Evolutionary conservation across 176 grass and related monocot species (phyloP).

Genomic region (Cymbopogon citratus): DNA sequence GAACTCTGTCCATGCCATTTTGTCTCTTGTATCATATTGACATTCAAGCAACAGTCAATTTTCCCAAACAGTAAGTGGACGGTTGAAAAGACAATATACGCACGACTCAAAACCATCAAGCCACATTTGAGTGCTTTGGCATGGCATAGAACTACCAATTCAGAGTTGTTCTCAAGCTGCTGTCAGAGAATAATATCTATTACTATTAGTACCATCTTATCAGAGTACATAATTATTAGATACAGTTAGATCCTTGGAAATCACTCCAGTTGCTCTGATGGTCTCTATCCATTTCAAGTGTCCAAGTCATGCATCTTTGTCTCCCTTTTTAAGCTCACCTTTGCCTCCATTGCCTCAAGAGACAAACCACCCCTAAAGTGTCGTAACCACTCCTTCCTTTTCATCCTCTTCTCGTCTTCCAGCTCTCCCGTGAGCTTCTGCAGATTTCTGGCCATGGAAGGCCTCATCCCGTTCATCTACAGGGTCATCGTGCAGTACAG

Average conservation of each 20-base stretch:
- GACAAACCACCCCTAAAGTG: background rate
- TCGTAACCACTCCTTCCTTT: constrained; percentile 9
- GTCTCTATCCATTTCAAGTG: constrained; percentile 36
- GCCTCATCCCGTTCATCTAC: constrained; percentile 86
- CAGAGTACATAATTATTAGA: background rate
- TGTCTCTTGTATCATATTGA: background rate
- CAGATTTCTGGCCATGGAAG: constrained; percentile 46
- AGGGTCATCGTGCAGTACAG: constrained; percentile 59
- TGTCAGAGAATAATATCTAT: constrained; percentile 1
- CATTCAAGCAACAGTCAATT: background rate
- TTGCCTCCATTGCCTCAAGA: background rate
- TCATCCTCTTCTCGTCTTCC: background rate
- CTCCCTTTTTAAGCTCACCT: constrained; percentile 51
- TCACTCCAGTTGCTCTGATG: constrained; percentile 1
- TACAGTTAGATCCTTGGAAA: constrained; percentile 17
- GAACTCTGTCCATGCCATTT: background rate
- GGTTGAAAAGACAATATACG: background rate
- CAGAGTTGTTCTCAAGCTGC: constrained; percentile 9
- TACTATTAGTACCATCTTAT: background rate
- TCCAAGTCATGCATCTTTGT: constrained; percentile 17
- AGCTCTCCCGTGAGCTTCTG: constrained; percentile 13
- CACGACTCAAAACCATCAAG: background rate
- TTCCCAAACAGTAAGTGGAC: background rate
- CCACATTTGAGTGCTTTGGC: background rate
- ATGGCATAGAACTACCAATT: background rate